Percentiles rank a stretch among this genome's conserved stretches.
These are phyloP conservation scores for Amanita inopinata DNA, from an alignment of 768 basidiomycete species.

Conservation along the genomic window DNA sequence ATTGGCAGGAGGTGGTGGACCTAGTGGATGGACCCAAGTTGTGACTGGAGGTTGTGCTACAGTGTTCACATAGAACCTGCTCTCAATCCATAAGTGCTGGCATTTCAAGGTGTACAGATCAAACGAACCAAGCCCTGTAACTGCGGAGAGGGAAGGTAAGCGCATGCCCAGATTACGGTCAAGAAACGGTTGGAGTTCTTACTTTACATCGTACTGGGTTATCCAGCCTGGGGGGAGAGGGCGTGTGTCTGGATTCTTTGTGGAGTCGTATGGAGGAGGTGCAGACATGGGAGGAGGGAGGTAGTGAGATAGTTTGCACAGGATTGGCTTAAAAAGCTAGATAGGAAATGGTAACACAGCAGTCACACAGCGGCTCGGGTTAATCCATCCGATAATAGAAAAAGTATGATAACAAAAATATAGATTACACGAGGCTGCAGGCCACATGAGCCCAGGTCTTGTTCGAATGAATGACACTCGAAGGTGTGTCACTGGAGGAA, in stretches of 20 bases:
- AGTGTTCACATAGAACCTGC: slow-evolving; percentile 76
- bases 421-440: slow-evolving; percentile 2
- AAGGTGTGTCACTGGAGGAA: not conserved
- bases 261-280: slow-evolving; percentile 28
- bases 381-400: too few relatives aligned
- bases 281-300: slow-evolving; percentile 27
- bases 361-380: slow-evolving; percentile 18
- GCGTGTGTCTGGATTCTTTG: slow-evolving; percentile 45
- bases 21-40: slow-evolving; percentile 65
- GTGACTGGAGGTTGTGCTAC: slow-evolving; percentile 49
- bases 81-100: not conserved
- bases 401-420: not conserved
- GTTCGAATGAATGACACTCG: not conserved
- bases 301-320: slow-evolving; percentile 8
- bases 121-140: slow-evolving; percentile 52
- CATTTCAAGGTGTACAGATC: not conserved
- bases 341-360: slow-evolving; percentile 16
- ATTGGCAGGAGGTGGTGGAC: slow-evolving; percentile 27
- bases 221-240: slow-evolving; percentile 61
- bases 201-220: slow-evolving; percentile 60
- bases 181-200: slow-evolving; percentile 24
- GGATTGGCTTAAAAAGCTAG: slow-evolving; percentile 10
- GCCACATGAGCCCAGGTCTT: not conserved
- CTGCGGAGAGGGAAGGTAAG: too few relatives aligned
- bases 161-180: slow-evolving; percentile 12